Base-by-base conservation (phyloP, 2,329 filamentous ascomycete genomes). In the Aureobasidium leucospermi region DNA sequence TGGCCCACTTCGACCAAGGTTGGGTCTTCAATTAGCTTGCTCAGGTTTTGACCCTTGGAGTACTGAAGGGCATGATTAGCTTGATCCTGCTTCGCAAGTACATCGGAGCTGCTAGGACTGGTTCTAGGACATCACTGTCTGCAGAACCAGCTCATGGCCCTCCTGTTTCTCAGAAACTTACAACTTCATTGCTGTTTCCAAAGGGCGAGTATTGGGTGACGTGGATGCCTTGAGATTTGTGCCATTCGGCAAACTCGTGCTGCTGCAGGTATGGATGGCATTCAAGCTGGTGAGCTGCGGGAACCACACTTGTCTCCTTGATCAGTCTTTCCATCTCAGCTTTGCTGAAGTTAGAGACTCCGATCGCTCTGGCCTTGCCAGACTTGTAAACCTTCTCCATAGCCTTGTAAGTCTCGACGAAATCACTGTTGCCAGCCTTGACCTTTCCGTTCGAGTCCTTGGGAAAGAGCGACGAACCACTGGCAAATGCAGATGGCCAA, bases 401-500 rank as follows among this genome's bases (percentile, higher is more conserved):
- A 4, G 79, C 79, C 65, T 75, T 78, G 68, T 78, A 82, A 4
- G 79, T 81, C 38, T 81, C 79, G 34, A 81, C 72, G 59, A 76
- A 78, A 65, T 81, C 79, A 51, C 75, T 72, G 38, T 78, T 68
- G 15, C 73, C 77, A n/a, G 71, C 64, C 4, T 70, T 67, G 19
- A 68, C 67, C 53, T 77, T 78, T 31, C 75, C 76, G 56, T 77
- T 66, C 28, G 73, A 66, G 59, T 71, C 69, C 62, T 78, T 78
- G 3, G 80, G 80, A 52, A 81, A 75, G 42, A 74, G 63, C 6
- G 76, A 71, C 23, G 74, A 71, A n/a, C 78, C 75, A 66, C 68
- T 49, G 85, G 79, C 63, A 48, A 81, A 84, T 0, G 82, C 74
- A 9, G 78, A 75, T 0, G 82, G 82, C 79, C 80, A 89, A 72